Evolutionary conservation across 495 filamentous ascomycete species (phyloP).

Genomic region (Paragyromitra xinjiangensis): DNA sequence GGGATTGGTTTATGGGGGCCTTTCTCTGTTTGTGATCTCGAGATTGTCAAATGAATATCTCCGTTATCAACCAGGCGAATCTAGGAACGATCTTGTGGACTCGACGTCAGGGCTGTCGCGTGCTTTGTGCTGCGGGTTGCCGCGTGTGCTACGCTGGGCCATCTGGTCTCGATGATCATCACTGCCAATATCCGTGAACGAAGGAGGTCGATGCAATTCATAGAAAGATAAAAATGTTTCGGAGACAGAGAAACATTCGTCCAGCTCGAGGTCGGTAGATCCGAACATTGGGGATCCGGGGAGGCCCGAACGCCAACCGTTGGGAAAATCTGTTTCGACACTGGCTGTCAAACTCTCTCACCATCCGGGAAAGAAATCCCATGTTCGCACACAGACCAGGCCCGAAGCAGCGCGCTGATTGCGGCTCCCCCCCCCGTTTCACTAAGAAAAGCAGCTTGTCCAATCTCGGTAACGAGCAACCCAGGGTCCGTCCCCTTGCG

Average conservation of each 20-base stretch:
- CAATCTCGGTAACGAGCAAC: conserved; percentile 49
- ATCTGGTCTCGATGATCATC: conserved; percentile 37
- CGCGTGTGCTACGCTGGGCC: conserved; percentile 10
- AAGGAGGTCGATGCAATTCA: conserved; percentile 5
- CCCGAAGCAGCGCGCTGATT: conserved; percentile 40
- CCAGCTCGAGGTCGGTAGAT: conserved; percentile 11
- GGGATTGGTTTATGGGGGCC: conserved; percentile 1
- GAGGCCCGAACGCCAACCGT: conserved; percentile 40
- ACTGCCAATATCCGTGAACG: conserved; percentile 24
- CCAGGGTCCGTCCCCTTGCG: conserved; percentile 34
- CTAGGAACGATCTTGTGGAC: conserved; percentile 6
- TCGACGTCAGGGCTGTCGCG: conserved; percentile 23
- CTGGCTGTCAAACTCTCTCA: conserved; percentile 34
- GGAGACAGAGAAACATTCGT: conserved; percentile 12
- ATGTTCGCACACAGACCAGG: conserved; percentile 24
- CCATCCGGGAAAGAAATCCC: conserved; percentile 15
- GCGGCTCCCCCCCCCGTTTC: conserved; percentile 38
- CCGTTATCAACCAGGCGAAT: conserved; percentile 2
- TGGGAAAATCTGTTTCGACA: conserved; percentile 8
- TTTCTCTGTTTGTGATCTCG: conserved; percentile 4
- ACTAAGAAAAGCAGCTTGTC: conserved; percentile 45
- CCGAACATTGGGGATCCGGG: conserved; percentile 25
- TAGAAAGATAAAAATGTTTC: conserved; percentile 7
- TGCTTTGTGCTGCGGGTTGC: conserved; percentile 32
- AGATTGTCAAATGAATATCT: neutral